Evolutionary conservation across 2,329 filamentous ascomycete genomes (phyloP), one percentile per base, ranked within the genome.

Genomic region (Tolypocladium sp.): DNA sequence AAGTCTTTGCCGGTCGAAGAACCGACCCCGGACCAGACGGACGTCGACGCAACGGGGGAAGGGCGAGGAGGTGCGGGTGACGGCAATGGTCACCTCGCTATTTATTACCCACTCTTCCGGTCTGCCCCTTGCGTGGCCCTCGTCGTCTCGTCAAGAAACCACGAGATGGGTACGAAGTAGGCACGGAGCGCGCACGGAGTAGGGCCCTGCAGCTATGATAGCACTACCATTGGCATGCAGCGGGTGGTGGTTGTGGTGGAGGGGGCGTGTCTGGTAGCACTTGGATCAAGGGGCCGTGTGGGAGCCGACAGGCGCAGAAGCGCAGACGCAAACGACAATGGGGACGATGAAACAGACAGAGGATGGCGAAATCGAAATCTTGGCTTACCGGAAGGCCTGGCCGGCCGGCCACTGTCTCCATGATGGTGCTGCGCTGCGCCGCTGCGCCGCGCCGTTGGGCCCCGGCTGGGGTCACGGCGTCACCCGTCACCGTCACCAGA

Each of bases 301-400:
- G 30, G 20, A 37, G 49, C 30, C 10, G 49, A 33, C 27, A n/a
- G 27, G 17, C 49, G n/a, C 30, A 30, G 49, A 22, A 22, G 20
- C 20, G 30, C 49, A 12, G 49, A 53, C 30, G 30, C 10, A 22
- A 37, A 37, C 4, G 30, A 37, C 27, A 4, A 53, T 37, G 30
- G 49, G 25, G 20, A 53, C 30, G 49, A 53, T 15, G 20, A 22
- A 8, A 35, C 49, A 10, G n/a, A 37, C 20, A 37, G 38, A 20
- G 25, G 10, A 58, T 25, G 49, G 17, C 9, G 37, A 52, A 17
- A n/a, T n/a, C n/a, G n/a, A n/a, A n/a, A 40, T 37, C 17, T 33
- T 57, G 17, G 54, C 57, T 58, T 37, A 58, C 57, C 57, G 51
- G 40, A 46, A 10, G 51, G 40, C 37, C 38, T 54, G 49, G 51